A percentile compares a stretch with the other conserved stretches of the same genome.
Conservation (phyloP, 2,329 filamentous ascomycete species). For the Leptographium wingfieldii region DNA sequence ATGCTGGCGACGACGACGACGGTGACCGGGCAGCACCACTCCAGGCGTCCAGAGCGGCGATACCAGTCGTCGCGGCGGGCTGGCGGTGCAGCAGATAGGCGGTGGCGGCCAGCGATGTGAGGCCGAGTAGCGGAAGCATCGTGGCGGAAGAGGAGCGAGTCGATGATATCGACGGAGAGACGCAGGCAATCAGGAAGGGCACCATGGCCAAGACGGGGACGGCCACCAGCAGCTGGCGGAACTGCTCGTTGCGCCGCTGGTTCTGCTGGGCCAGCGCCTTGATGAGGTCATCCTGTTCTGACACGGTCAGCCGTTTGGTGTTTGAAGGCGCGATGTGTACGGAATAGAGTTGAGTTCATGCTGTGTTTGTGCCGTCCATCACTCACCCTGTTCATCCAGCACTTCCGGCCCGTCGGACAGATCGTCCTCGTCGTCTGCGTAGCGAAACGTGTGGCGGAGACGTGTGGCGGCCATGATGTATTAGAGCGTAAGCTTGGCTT, state of each 20-base stretch:
- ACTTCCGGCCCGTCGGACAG: slow-evolving; percentile 42
- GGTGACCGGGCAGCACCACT: slow-evolving; percentile 15
- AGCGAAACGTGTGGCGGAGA: slow-evolving; percentile 65
- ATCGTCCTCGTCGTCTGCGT: slow-evolving; percentile 49
- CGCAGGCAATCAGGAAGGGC: slow-evolving; percentile 19
- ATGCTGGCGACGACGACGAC: slow-evolving; percentile 3
- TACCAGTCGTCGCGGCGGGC: slow-evolving; percentile 41
- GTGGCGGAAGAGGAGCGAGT: slow-evolving; percentile 13
- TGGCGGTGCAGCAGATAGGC: slow-evolving; percentile 47
- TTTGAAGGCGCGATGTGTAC: too few species aligned
- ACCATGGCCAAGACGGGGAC: slow-evolving; percentile 27
- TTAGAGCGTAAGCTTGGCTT: too few species aligned
- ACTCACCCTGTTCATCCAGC: slow-evolving; percentile 62
- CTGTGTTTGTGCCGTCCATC: background rate
- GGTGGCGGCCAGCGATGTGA: slow-evolving; percentile 51
- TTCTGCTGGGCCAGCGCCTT: slow-evolving; percentile 40
- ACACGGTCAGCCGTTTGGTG: background rate
- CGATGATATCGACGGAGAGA: slow-evolving; percentile 14
- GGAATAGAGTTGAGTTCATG: background rate
- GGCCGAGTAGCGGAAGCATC: slow-evolving; percentile 39
- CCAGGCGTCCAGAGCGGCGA: slow-evolving; percentile 34
- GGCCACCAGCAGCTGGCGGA: slow-evolving; percentile 39
- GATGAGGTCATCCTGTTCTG: slow-evolving; percentile 56
- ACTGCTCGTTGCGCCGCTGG: slow-evolving; percentile 42
- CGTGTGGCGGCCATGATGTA: slow-evolving; percentile 33